Percentiles rank a stretch among this genome's conserved stretches.
Evolutionary conservation across 352 stramenopile species (phyloP).

Genomic region (Phytophthora podocarpi): DNA sequence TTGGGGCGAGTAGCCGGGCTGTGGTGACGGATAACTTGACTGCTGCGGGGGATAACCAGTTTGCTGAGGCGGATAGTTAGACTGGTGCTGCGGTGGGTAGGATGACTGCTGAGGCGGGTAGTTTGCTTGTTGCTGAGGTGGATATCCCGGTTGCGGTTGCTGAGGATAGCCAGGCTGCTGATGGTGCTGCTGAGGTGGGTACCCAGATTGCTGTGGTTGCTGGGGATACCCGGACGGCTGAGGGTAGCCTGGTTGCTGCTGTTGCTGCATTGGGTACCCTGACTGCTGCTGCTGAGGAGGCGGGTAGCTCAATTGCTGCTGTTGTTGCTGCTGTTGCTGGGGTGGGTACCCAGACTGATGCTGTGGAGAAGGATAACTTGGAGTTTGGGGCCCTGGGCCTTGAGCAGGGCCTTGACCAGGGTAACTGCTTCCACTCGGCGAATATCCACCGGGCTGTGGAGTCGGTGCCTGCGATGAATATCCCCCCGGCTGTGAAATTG

Average conservation of each 20-base stretch:
- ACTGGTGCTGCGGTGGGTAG: not conserved
- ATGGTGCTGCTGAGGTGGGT: not conserved
- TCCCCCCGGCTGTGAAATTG: conserved; percentile 18
- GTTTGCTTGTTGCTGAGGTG: conserved; percentile 10
- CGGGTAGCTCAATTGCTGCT: conserved; percentile 21
- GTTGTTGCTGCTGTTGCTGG: conserved; percentile 39
- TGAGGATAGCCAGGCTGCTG: conserved; percentile 26
- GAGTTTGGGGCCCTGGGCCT: conserved; percentile 34
- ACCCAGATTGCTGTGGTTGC: conserved; percentile 16
- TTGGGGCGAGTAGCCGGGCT: not conserved
- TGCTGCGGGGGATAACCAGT: not conserved
- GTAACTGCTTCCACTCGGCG: conserved; percentile 32
- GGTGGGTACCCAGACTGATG: conserved; percentile 36
- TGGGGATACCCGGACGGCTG: conserved; percentile 31
- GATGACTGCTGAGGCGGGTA: conserved; percentile 4
- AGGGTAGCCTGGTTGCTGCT: conserved; percentile 32
- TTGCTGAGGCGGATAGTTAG: not conserved
- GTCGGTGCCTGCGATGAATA: conserved; percentile 21
- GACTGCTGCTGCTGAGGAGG: conserved; percentile 10
- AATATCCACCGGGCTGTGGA: conserved; percentile 19
- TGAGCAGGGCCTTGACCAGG: conserved; percentile 24
- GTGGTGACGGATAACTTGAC: not conserved
- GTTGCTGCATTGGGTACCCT: conserved; percentile 28
- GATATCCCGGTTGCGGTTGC: conserved; percentile 20
- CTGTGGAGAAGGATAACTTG: conserved; percentile 38